phyloP scores from a whole-genome alignment of 2,329 filamentous ascomycete genomes.

The Botrytis fabae region DNA sequence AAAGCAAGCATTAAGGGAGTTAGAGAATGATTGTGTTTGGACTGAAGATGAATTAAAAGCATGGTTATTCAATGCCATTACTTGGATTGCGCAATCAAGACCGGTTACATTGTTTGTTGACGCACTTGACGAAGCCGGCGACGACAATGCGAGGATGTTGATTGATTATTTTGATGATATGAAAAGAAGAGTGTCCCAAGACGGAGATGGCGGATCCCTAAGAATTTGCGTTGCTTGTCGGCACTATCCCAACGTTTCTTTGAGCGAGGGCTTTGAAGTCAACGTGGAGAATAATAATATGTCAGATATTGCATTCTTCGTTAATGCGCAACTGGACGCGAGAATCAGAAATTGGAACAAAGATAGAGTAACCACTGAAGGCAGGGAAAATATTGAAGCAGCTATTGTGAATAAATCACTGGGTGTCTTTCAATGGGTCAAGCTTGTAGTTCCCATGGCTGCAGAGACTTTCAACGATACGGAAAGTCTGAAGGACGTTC shows the following conservation, averaged over 20 bases:
- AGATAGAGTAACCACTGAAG: neutral
- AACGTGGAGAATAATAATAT: constrained; percentile 36
- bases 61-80: constrained; percentile 14
- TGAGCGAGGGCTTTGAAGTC: constrained; percentile 34
- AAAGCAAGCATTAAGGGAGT: neutral
- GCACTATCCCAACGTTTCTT: constrained; percentile 28
- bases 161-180: constrained; percentile 21
- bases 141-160: constrained; percentile 19
- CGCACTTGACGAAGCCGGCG: constrained; percentile 26
- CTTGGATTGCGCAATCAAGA: neutral
- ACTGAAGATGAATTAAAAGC: constrained; percentile 15
- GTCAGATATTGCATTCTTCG: constrained; percentile 41
- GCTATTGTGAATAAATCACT: constrained; percentile 36
- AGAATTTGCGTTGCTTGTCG: constrained; percentile 33
- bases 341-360: neutral
- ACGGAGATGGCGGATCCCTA: neutral
- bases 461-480: constrained; percentile 19
- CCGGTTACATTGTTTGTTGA: constrained; percentile 24
- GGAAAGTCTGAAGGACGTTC: constrained; percentile 21
- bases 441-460: constrained; percentile 35
- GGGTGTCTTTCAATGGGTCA: constrained; percentile 45
- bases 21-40: constrained; percentile 22
- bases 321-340: constrained; percentile 32
- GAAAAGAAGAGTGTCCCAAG: neutral
- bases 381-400: constrained; percentile 22